Conservation (phyloP, 2,329 filamentous ascomycete genomes). For the Cladosporium austrohemisphaericum region DNA sequence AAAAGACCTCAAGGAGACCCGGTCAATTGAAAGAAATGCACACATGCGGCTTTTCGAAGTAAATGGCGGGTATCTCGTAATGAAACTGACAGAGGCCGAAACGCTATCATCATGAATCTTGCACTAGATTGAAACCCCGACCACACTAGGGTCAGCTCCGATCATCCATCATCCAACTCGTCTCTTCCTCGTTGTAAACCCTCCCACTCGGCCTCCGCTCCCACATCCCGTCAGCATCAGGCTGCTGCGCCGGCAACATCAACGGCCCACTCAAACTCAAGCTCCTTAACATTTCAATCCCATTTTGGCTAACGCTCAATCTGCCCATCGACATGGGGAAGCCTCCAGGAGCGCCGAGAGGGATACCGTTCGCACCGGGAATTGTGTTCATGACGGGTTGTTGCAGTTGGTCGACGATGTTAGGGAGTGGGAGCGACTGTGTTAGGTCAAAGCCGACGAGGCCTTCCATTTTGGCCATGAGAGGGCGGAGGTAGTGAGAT, state of each 20-base stretch:
- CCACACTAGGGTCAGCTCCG: no score
- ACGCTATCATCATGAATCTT: no score
- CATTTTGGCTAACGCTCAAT: constrained; percentile 17
- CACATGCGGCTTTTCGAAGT: no score
- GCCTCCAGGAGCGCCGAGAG: constrained; percentile 15
- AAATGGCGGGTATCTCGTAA: no score
- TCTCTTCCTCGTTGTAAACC: constrained; percentile 23
- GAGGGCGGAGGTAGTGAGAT: constrained; percentile 32
- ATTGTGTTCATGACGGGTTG: background rate
- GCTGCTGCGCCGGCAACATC: constrained; percentile 25
- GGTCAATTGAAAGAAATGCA: background rate
- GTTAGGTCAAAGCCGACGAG: constrained; percentile 24
- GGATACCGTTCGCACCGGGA: constrained; percentile 11
- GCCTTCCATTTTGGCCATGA: constrained; percentile 32
- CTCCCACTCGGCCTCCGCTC: constrained; percentile 21
- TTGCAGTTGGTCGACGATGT: background rate
- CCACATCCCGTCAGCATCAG: constrained; percentile 16
- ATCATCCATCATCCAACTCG: constrained; percentile 12
- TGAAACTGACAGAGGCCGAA: no score
- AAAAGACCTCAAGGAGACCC: no score
- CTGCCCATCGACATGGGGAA: constrained; percentile 21
- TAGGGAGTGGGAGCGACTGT: constrained; percentile 22
- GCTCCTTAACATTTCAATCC: constrained; percentile 29
- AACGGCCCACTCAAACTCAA: constrained; percentile 28
- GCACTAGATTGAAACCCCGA: no score